Percentiles rank a stretch among this genome's conserved stretches.
These are phyloP conservation scores for Candolleomyces efflorescens DNA, from an alignment of 768 basidiomycete species.

Conservation along the genomic window DNA sequence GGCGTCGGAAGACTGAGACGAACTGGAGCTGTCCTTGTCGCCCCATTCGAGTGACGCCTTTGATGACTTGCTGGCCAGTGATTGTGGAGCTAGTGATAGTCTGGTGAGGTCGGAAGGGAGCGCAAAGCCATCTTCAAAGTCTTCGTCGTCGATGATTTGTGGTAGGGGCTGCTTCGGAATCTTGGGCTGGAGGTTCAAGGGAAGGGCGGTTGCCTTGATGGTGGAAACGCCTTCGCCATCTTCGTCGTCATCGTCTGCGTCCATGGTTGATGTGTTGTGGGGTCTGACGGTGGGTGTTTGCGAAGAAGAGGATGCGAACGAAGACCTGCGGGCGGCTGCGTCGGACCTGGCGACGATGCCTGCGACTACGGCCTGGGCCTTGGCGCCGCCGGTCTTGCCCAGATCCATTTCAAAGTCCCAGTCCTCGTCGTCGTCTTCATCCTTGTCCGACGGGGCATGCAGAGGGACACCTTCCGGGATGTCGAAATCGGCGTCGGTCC, in stretches of 20 bases:
- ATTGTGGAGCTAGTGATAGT: constrained; percentile 76
- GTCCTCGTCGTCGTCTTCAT: constrained; percentile 71
- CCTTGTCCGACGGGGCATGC: constrained; percentile 61
- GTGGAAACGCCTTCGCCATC: constrained; percentile 82
- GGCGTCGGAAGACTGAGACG: constrained; percentile 84
- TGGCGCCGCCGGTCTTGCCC: constrained; percentile 52
- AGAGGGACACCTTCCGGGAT: constrained; percentile 71
- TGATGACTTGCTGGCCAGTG: constrained; percentile 72
- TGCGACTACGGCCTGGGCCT: constrained; percentile 33
- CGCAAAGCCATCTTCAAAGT: constrained; percentile 80
- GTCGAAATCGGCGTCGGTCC: constrained; percentile 86
- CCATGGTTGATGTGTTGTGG: constrained; percentile 45
- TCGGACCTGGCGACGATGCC: constrained; percentile 37
- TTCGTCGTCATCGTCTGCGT: constrained; percentile 59
- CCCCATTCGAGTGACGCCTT: constrained; percentile 85
- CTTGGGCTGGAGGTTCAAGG: constrained; percentile 25
- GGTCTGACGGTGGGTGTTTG: constrained; percentile 64
- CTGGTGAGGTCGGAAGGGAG: constrained; percentile 77
- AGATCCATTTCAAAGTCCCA: constrained; percentile 81
- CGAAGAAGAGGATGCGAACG: constrained; percentile 26
- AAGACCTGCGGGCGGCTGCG: neutral
- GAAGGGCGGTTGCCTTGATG: constrained; percentile 64
- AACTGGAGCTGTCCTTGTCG: constrained; percentile 77
- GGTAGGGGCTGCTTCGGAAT: constrained; percentile 27
- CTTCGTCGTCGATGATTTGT: constrained; percentile 54